Evolutionary conservation across 1,284 basidiomycete genomes (phyloP).

Genomic region (Ganoderma meredithae): DNA sequence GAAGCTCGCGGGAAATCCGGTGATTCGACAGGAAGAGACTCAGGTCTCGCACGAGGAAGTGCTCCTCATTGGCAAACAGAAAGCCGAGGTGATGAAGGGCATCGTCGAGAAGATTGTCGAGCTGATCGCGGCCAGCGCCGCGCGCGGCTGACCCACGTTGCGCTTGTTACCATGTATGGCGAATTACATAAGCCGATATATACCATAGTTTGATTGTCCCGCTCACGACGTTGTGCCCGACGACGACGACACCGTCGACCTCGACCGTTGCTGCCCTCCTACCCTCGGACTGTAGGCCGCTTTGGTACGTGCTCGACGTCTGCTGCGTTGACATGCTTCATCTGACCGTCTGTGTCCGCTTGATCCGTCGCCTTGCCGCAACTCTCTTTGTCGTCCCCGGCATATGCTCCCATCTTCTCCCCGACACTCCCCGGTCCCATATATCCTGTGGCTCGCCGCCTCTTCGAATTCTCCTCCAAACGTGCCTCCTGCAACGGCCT

Average conservation of each 20-base stretch:
- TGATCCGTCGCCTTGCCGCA: background rate
- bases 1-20: constrained; percentile 66
- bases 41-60: constrained; percentile 87
- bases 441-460: constrained; percentile 4
- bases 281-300: constrained; percentile 9
- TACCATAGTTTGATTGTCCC: constrained; percentile 8
- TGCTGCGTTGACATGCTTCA: constrained; percentile 7
- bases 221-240: constrained; percentile 20
- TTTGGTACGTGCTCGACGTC: constrained; percentile 25
- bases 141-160: constrained; percentile 27
- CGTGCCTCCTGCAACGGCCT: constrained; percentile 3
- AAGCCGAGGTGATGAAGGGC: constrained; percentile 73
- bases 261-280: constrained; percentile 18
- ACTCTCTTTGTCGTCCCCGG: constrained; percentile 13
- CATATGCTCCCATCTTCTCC: constrained; percentile 14
- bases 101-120: constrained; percentile 72
- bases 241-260: constrained; percentile 27
- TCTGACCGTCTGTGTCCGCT: constrained; percentile 16
- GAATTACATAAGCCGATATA: constrained; percentile 31
- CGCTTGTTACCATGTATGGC: constrained; percentile 20
- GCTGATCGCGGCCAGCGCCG: constrained; percentile 33
- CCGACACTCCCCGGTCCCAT: constrained; percentile 1
- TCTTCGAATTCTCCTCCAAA: background rate
- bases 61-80: constrained; percentile 69
- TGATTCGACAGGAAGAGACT: constrained; percentile 50